Evolutionary conservation across 2,329 filamentous ascomycete genomes (phyloP).

Genomic region (Fusarium continuum): DNA sequence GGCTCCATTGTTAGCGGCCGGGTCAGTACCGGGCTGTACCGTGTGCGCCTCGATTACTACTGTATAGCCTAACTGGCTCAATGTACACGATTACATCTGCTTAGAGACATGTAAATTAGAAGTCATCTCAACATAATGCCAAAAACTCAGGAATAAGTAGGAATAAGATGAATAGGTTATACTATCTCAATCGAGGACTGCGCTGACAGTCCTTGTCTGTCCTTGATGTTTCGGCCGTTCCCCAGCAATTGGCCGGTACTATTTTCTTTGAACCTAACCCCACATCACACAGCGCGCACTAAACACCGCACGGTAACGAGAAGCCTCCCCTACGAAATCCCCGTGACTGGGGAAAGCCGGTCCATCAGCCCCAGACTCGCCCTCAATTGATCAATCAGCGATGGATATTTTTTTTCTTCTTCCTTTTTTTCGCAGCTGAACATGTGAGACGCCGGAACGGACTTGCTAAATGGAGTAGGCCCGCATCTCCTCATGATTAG

Average conservation of each 20-base stretch:
- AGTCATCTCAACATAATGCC: accelerated
- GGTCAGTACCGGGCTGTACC: neutral
- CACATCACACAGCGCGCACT: too few relatives aligned
- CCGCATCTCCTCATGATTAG: constrained; percentile 36
- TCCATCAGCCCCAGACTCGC: neutral
- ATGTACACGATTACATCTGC: neutral
- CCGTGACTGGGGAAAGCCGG: constrained; percentile 10
- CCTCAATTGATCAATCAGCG: neutral
- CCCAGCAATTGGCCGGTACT: neutral
- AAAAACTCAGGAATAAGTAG: neutral
- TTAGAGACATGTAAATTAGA: neutral
- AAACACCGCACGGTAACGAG: neutral
- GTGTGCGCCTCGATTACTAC: neutral
- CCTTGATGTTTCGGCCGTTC: too few relatives aligned
- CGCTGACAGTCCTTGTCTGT: too few relatives aligned
- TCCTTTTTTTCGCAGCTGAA: too few relatives aligned
- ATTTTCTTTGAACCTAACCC: neutral
- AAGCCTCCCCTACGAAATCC: neutral
- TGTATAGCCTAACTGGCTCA: neutral
- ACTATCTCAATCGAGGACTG: too few relatives aligned
- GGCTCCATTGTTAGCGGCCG: neutral
- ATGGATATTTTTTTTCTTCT: neutral
- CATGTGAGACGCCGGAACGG: too few relatives aligned
- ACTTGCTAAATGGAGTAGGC: constrained; percentile 44
- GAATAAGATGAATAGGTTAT: too few relatives aligned